Conservation (phyloP, 495 filamentous ascomycete species). For the Penicillium salamii region DNA sequence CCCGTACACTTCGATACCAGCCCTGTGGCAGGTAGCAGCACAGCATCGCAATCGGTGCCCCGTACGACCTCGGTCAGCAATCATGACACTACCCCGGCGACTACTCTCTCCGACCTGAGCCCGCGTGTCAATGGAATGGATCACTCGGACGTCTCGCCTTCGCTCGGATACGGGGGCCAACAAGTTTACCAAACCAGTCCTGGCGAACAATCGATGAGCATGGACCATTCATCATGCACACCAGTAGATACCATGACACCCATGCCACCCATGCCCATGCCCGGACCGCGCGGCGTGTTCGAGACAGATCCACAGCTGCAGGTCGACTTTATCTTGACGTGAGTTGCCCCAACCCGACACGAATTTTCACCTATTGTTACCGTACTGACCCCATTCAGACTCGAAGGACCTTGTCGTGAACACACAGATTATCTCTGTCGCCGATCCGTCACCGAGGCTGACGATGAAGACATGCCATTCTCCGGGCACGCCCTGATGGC, state of each 20-base stretch:
- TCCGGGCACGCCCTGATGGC: conserved; percentile 90
- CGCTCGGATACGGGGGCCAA: conserved; percentile 28
- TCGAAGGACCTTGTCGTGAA: conserved; percentile 93
- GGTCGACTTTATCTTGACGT: conserved; percentile 96
- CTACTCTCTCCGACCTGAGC: conserved; percentile 36
- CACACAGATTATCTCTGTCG: conserved; percentile 71
- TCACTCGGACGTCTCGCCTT: conserved; percentile 34
- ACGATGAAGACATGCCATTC: conserved; percentile 50
- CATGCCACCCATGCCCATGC: conserved; percentile 41
- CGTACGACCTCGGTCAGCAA: conserved; percentile 24
- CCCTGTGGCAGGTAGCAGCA: conserved; percentile 35
- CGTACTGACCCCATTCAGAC: conserved; percentile 49
- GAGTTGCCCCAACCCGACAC: conserved; percentile 41
- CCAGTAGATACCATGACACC: conserved; percentile 22
- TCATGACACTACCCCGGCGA: conserved; percentile 37
- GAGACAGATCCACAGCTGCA: conserved; percentile 76
- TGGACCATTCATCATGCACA: conserved; percentile 30
- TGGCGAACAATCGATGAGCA: conserved; percentile 28
- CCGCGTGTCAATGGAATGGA: conserved; percentile 32
- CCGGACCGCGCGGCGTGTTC: conserved; percentile 54
- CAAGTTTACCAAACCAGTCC: conserved; percentile 29
- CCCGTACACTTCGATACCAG: conserved; percentile 28
- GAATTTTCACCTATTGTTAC: too few species aligned
- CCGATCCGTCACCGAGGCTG: conserved; percentile 44
- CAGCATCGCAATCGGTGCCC: conserved; percentile 30